Percentiles rank a stretch among this genome's conserved stretches.
Conservation (phyloP, 768 basidiomycete species). For the Boletellus emodensis region DNA sequence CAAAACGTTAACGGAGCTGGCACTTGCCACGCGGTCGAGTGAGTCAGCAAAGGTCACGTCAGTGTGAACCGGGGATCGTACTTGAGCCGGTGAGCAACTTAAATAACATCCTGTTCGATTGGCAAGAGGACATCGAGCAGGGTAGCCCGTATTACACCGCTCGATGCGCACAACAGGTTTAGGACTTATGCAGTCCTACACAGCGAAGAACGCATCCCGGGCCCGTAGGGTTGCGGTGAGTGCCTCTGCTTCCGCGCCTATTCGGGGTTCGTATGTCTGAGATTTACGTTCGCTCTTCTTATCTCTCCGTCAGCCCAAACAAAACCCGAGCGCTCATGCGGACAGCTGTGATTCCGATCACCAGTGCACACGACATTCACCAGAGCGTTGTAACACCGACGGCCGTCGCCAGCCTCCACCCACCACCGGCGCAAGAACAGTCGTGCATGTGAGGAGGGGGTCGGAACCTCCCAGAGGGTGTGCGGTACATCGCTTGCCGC, state of each 20-base stretch:
- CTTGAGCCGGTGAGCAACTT: no score
- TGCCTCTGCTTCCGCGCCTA: background rate
- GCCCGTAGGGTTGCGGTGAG: conserved; percentile 7
- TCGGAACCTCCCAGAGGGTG: background rate
- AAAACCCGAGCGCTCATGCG: background rate
- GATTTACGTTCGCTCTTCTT: background rate
- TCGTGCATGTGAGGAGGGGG: background rate
- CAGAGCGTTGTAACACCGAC: background rate
- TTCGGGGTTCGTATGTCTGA: background rate
- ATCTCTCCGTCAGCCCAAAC: background rate
- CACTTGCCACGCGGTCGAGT: no score
- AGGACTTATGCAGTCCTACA: background rate
- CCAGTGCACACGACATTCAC: background rate
- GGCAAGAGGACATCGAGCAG: background rate
- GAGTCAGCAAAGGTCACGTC: no score
- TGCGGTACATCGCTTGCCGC: conserved; percentile 17
- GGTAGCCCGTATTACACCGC: background rate
- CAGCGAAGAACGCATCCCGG: background rate
- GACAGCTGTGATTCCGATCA: background rate
- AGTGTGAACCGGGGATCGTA: no score
- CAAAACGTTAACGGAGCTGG: no score
- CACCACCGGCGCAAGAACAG: background rate
- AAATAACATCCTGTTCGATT: background rate
- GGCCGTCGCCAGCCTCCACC: background rate
- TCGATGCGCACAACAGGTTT: background rate